A percentile compares a stretch with the other conserved stretches of the same genome.
Conservation (phyloP, 2,329 filamentous ascomycete species). For the Emergomyces pasteurianus region DNA sequence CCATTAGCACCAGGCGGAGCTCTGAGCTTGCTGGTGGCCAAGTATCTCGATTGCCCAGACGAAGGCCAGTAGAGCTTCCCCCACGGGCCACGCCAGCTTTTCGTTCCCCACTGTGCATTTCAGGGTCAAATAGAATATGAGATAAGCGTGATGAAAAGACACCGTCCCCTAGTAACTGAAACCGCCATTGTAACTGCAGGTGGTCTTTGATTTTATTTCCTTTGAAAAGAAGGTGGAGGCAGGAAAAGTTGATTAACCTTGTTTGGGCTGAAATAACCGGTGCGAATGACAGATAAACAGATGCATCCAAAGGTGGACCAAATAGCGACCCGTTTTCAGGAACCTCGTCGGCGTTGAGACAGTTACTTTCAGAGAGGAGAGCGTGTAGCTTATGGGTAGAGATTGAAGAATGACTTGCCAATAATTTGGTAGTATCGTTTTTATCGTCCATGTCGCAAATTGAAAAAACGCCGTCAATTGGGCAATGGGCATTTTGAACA, state of each 20-base stretch:
- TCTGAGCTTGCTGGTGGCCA: conserved; percentile 96
- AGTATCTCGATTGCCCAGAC: conserved; percentile 64
- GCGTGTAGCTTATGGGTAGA: conserved; percentile 20
- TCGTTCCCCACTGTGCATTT: conserved; percentile 67
- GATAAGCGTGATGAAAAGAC: conserved; percentile 70
- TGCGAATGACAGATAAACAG: conserved; percentile 58
- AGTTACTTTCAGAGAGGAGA: conserved; percentile 18
- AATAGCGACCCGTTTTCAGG: conserved; percentile 15
- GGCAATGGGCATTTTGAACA: not conserved
- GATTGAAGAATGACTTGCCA: conserved; percentile 9
- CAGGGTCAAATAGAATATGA: conserved; percentile 72
- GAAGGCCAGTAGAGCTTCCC: conserved; percentile 66
- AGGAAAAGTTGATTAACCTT: conserved; percentile 62
- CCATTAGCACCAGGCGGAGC: conserved; percentile 77
- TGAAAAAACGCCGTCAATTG: conserved; percentile 18
- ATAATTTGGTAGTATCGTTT: conserved; percentile 5
- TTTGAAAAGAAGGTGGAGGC: conserved; percentile 64
- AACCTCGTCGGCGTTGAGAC: conserved; percentile 10
- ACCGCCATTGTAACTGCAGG: conserved; percentile 61
- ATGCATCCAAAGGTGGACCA: conserved; percentile 35
- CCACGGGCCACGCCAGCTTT: conserved; percentile 55
- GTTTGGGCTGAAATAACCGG: conserved; percentile 65
- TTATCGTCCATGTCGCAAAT: conserved; percentile 25
- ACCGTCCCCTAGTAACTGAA: conserved; percentile 75
- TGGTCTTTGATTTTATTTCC: conserved; percentile 61